Evolutionary conservation across 2,329 filamentous ascomycete species (phyloP).

Genomic region (Trichoderma hamatum): DNA sequence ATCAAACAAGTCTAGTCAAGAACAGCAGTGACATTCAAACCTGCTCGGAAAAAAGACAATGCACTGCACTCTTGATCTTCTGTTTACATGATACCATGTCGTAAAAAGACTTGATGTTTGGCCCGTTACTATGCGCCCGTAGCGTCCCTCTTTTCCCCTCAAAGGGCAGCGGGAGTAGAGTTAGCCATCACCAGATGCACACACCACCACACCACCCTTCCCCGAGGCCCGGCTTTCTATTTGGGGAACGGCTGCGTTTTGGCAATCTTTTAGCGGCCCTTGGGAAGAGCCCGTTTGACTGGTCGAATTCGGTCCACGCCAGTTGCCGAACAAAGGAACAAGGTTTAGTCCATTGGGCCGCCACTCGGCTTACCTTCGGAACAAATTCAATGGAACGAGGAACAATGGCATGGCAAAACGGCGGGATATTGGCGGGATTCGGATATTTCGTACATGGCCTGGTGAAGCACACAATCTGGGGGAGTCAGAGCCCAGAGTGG

Average conservation of each 20-base stretch:
- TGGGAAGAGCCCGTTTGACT: conserved; percentile 9
- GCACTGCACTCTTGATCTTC: neutral
- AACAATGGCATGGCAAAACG: neutral
- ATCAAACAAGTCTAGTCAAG: neutral
- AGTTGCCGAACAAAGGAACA: conserved; percentile 14
- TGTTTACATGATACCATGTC: neutral
- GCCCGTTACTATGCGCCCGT: neutral
- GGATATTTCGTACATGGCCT: neutral
- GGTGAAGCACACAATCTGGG: neutral
- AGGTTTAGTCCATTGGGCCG: conserved; percentile 21
- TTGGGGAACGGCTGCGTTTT: neutral
- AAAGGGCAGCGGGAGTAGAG: neutral
- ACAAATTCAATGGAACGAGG: neutral
- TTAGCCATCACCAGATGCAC: conserved; percentile 6
- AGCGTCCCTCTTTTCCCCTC: neutral
- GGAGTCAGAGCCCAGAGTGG: neutral
- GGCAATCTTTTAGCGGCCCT: neutral
- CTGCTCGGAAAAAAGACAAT: neutral
- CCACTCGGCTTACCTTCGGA: conserved; percentile 21
- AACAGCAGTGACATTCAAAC: neutral
- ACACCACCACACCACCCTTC: neutral
- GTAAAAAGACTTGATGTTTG: neutral
- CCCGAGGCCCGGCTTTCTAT: neutral
- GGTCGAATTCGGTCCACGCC: conserved; percentile 3
- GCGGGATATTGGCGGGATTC: neutral